Evolutionary conservation across 2,329 filamentous ascomycete genomes (phyloP).

Genomic region (Sordariomycetes sp.): DNA sequence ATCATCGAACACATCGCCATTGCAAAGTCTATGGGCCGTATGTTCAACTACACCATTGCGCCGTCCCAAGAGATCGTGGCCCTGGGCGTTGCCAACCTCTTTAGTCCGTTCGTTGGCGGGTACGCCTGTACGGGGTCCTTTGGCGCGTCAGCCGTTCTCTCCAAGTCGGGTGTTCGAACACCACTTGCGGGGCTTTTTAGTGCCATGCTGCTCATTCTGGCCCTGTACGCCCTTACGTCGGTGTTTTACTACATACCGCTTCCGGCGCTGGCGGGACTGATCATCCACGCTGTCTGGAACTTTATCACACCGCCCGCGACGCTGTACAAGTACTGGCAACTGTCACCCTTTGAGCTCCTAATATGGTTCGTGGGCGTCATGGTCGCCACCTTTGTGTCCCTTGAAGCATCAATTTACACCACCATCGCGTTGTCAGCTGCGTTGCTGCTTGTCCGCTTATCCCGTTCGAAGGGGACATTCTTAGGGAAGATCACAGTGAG

Average conservation of each 20-base stretch:
- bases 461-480: slow-evolving; percentile 30
- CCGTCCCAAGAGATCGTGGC: slow-evolving; percentile 71
- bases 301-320: slow-evolving; percentile 61
- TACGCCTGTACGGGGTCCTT: slow-evolving; percentile 33
- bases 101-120: slow-evolving; percentile 60
- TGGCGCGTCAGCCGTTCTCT: slow-evolving; percentile 68
- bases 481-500: slow-evolving; percentile 20
- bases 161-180: slow-evolving; percentile 70
- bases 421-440: slow-evolving; percentile 28
- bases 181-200: slow-evolving; percentile 70
- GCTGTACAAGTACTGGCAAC: slow-evolving; percentile 66
- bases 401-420: slow-evolving; percentile 36
- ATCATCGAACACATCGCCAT: slow-evolving; percentile 78
- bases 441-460: slow-evolving; percentile 29
- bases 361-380: slow-evolving; percentile 67
- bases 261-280: slow-evolving; percentile 57
- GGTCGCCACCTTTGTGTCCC: slow-evolving; percentile 30
- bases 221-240: slow-evolving; percentile 62
- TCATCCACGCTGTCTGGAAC: slow-evolving; percentile 73
- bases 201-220: slow-evolving; percentile 59
- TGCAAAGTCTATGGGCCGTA: slow-evolving; percentile 66
- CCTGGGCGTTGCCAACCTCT: slow-evolving; percentile 61
- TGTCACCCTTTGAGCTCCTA: slow-evolving; percentile 58
- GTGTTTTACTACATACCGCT: slow-evolving; percentile 75
- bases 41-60: slow-evolving; percentile 68